Base-by-base conservation (phyloP, 495 filamentous ascomycete genomes). In the Aspergillus panamensis region DNA sequence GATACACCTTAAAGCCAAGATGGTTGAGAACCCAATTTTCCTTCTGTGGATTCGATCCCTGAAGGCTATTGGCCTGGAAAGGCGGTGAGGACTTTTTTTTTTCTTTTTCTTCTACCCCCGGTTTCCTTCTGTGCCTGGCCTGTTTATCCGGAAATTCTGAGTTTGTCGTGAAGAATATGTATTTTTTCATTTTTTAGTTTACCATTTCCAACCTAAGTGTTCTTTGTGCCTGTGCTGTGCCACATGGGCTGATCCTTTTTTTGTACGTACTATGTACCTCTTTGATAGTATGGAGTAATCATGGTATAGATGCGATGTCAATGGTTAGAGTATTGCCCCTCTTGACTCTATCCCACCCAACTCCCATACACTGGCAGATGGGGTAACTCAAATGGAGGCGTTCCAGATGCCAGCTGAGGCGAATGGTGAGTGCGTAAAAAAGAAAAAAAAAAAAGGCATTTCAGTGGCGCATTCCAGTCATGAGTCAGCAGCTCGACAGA, bases 11-110 rank as follows among this genome's bases (percentile, higher is more conserved):
- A 13, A 10, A 20, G 42, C 8, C 55, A 53, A 57, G 53, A 62
- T 55, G 47, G 60, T 62, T 62, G 60, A 62, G 55, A 55, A 55
- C 55, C 51, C 60, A 62, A 49, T 48, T 48, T 35, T 45, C 42
- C 21, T 20, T 21, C 39, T 45, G 17, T 20, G 14, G 20, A 13
- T 5, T 37, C 32, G 33, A 30, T 45, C 0, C 10, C 6, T 12
- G 35, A 8, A 5, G 6, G 3, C 20, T n/a, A 61, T 61, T 61
- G 59, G 59, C 3, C 39, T 1, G 19, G 6, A 16, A 19, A 32
- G 59, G 59, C 53, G 59, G 59, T 57, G 59, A 55, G 47, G 12
- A 10, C 3, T 16, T 3, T 21, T 51, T 45, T 40, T 33, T 48
- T 44, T 55, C 48, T 40, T 33, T 48, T 44, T 55, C 48, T 45